Evolutionary conservation across 257 asterid genomes (phyloP).

Genomic region (Salvia miltiorrhiza): DNA sequence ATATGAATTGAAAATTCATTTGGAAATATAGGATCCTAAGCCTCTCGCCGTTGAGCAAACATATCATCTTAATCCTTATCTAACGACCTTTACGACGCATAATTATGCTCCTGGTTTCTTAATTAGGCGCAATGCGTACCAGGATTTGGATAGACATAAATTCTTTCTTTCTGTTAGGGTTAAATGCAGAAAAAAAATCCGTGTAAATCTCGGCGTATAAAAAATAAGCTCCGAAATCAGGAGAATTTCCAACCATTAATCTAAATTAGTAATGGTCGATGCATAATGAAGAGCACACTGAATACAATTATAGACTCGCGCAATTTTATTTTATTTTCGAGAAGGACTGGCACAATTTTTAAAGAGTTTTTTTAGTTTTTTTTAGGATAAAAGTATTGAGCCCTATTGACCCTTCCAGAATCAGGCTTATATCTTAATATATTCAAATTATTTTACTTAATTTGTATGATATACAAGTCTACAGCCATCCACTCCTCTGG

Average conservation of each 20-base stretch:
- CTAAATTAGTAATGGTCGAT: neutral
- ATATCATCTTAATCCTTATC: too few relatives aligned
- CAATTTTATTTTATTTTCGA: neutral
- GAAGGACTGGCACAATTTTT: neutral
- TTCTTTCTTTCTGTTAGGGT: neutral
- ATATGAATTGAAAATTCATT: too few relatives aligned
- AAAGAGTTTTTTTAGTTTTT: too few relatives aligned
- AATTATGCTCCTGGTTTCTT: too few relatives aligned
- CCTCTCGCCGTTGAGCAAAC: too few relatives aligned
- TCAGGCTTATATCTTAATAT: neutral
- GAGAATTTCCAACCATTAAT: neutral
- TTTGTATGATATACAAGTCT: neutral
- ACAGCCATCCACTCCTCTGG: slow-evolving; percentile 17
- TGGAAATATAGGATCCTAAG: too few relatives aligned
- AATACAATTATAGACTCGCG: neutral
- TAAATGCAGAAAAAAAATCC: too few relatives aligned
- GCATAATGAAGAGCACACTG: neutral
- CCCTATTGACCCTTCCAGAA: slow-evolving; percentile 19
- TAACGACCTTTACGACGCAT: too few relatives aligned
- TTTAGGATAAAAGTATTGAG: too few relatives aligned
- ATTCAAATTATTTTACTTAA: too few relatives aligned
- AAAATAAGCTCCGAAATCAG: too few relatives aligned
- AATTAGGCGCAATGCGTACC: neutral
- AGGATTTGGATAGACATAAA: neutral
- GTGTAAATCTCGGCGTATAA: too few relatives aligned